A percentile compares a stretch with the other conserved stretches of the same genome.
These are phyloP conservation scores for Microbotryomycetes sp. DNA, from an alignment of 1,284 basidiomycete genomes.

Conservation along the genomic window DNA sequence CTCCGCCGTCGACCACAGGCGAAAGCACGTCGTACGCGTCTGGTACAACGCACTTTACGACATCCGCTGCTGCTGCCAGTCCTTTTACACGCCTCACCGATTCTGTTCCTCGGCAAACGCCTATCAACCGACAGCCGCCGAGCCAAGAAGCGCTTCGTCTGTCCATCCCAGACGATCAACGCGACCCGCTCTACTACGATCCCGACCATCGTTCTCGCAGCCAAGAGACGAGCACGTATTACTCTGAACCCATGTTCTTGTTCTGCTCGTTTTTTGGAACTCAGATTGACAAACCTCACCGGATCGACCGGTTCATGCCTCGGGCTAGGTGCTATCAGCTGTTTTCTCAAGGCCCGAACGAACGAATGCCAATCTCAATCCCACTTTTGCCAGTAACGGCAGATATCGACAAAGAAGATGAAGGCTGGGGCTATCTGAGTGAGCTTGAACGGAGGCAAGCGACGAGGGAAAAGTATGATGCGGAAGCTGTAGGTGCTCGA, in stretches of 20 bases:
- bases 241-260: constrained; percentile 53
- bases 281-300: constrained; percentile 64
- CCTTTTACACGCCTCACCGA: not conserved
- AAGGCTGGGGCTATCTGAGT: constrained; percentile 1
- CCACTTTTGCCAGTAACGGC: constrained; percentile 13
- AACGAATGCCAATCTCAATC: constrained; percentile 18
- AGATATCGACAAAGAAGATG: not conserved
- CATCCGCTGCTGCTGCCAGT: too few relatives aligned
- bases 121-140: not conserved
- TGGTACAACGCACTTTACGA: not conserved
- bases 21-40: not conserved
- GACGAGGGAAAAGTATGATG: constrained; percentile 30
- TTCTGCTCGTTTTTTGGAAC: constrained; percentile 32
- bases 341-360: constrained; percentile 55
- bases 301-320: constrained; percentile 79
- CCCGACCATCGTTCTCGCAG: not conserved
- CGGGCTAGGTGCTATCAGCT: constrained; percentile 77
- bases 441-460: constrained; percentile 25
- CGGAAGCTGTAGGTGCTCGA: constrained; percentile 24
- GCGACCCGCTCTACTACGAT: constrained; percentile 31
- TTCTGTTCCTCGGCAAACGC: not conserved
- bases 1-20: not conserved
- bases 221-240: constrained; percentile 16
- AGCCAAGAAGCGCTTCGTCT: not conserved
- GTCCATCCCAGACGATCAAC: constrained; percentile 23